phyloP scores from a whole-genome alignment of 768 basidiomycete species.

The Boletus tomentosulus region DNA sequence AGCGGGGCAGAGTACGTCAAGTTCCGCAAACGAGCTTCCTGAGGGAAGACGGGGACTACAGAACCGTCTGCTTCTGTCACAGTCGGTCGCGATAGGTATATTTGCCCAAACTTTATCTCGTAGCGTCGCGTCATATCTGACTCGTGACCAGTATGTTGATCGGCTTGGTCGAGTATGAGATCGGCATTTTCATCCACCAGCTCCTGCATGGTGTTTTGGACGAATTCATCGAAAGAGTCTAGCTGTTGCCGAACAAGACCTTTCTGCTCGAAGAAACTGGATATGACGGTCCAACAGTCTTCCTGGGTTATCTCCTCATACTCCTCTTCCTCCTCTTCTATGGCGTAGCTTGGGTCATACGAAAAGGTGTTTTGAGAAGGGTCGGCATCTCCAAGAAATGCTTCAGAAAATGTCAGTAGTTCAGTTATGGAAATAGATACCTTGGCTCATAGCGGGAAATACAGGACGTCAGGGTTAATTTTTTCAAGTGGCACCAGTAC shows the following conservation, averaged over 20 bases:
- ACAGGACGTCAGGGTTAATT: background rate
- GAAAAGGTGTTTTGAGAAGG: conserved; percentile 43
- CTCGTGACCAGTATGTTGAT: conserved; percentile 90
- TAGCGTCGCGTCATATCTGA: conserved; percentile 84
- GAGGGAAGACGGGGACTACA: conserved; percentile 91
- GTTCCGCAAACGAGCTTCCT: conserved; percentile 92
- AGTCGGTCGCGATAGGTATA: conserved; percentile 92
- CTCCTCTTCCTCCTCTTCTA: conserved; percentile 52
- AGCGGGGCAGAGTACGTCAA: conserved; percentile 94
- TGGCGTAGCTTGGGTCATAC: conserved; percentile 54
- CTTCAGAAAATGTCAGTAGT: conserved; percentile 32
- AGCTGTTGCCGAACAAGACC: conserved; percentile 97
- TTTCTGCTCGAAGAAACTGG: conserved; percentile 94
- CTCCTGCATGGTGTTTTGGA: conserved; percentile 99
- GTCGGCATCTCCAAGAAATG: conserved; percentile 42
- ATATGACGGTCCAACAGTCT: conserved; percentile 94
- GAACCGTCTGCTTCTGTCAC: conserved; percentile 95
- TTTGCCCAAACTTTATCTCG: conserved; percentile 96
- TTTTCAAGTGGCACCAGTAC: background rate
- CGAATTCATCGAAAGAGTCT: conserved; percentile 98
- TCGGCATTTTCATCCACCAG: conserved; percentile 96
- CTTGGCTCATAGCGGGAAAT: conserved; percentile 28
- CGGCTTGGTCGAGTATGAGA: conserved; percentile 92
- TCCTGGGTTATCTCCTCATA: conserved; percentile 85
- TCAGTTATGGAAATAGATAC: conserved; percentile 21